phyloP scores from a whole-genome alignment of 2,329 filamentous ascomycete species.

The Hypoxylon rubiginosum region DNA sequence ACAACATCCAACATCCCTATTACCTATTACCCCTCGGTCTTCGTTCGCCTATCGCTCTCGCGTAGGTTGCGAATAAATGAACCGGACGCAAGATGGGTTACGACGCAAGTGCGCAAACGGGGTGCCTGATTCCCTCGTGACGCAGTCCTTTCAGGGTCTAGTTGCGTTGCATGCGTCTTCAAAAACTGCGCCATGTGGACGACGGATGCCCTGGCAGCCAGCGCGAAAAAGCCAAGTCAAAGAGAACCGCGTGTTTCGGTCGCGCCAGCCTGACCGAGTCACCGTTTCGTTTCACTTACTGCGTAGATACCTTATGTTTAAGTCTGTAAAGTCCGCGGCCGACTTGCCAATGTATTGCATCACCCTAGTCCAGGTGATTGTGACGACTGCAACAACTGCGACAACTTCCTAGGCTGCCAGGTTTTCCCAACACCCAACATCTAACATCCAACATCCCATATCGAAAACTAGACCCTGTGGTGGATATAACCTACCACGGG shows the following conservation, averaged over 20 bases:
- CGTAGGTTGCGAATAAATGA: slow-evolving; percentile 11
- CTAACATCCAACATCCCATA: background rate
- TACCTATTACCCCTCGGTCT: background rate
- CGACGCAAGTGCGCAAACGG: slow-evolving; percentile 37
- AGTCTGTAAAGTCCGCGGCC: background rate
- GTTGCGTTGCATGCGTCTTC: slow-evolving; percentile 33
- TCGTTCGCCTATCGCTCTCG: slow-evolving; percentile 14
- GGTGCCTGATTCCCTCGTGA: slow-evolving; percentile 38
- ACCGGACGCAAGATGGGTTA: slow-evolving; percentile 25
- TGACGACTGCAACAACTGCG: slow-evolving; percentile 9
- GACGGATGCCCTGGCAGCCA: slow-evolving; percentile 2
- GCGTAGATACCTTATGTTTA: slow-evolving; percentile 2
- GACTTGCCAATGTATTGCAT: background rate
- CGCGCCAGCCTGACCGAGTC: slow-evolving; percentile 28
- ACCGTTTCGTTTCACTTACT: background rate
- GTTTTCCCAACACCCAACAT: background rate
- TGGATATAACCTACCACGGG: slow-evolving; percentile 16
- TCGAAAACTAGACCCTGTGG: background rate
- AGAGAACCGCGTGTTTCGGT: slow-evolving; percentile 37
- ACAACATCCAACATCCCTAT: background rate
- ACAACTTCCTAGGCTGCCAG: background rate
- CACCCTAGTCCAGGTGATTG: background rate
- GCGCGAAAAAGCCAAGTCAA: slow-evolving; percentile 21
- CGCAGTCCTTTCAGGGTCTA: slow-evolving; percentile 21
- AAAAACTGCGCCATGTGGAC: slow-evolving; percentile 38